These are phyloP conservation scores for Erucastrum elatum DNA, from an alignment of 345 rosid species.

Conservation along the genomic window DNA sequence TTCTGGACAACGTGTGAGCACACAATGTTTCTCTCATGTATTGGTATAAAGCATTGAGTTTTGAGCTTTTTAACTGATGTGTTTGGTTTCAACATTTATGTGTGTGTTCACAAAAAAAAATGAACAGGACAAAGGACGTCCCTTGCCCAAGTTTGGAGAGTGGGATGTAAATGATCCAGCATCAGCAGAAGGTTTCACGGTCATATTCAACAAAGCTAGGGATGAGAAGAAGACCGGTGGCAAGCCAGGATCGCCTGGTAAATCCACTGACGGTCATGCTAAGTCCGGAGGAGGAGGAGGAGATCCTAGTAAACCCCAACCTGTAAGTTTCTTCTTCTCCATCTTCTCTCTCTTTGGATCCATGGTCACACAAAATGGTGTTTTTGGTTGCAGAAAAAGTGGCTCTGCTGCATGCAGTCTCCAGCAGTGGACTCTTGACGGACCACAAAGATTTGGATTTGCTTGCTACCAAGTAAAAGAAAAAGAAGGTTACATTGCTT, in stretches of 20 bases:
- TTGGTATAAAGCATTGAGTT: neutral
- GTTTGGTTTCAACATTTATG: neutral
- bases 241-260: constrained; percentile 65
- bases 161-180: constrained; percentile 99
- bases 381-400: constrained; percentile 64
- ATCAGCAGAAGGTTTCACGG: constrained; percentile 96
- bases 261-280: constrained; percentile 49
- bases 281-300: constrained; percentile 49
- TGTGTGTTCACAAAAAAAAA: neutral
- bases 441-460: constrained; percentile 25
- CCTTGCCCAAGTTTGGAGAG: constrained; percentile 96
- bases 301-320: constrained; percentile 69
- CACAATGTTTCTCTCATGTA: neutral
- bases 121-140: constrained; percentile 72
- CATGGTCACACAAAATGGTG: neutral
- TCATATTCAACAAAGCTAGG: constrained; percentile 91
- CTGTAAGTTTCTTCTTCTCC: constrained; percentile 54
- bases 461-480: neutral
- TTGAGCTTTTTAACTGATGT: constrained; percentile 4
- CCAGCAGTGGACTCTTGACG: constrained; percentile 71
- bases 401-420: constrained; percentile 87
- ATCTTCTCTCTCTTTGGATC: neutral
- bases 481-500: constrained; percentile 38
- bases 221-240: constrained; percentile 93
- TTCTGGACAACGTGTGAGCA: neutral